These are phyloP conservation scores for Cladophialophora yegresii DNA, from an alignment of 2,329 filamentous ascomycete species.

Conservation along the genomic window DNA sequence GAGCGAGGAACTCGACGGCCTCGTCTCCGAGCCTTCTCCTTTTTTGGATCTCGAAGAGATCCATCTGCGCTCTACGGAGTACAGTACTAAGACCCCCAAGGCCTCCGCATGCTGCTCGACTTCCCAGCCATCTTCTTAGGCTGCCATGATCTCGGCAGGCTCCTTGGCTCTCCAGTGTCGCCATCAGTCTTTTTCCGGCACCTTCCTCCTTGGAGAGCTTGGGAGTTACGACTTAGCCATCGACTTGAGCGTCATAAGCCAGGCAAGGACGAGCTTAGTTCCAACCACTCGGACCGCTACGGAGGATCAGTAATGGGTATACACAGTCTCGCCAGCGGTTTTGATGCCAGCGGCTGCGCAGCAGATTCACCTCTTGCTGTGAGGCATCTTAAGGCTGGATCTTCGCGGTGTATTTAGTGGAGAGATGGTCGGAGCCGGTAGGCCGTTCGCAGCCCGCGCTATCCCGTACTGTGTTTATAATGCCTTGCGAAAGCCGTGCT, in stretches of 20 bases:
- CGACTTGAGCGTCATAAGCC: neutral
- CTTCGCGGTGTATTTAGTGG: neutral
- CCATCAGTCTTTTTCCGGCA: neutral
- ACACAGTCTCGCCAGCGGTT: neutral
- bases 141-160: neutral
- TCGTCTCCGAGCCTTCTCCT: neutral
- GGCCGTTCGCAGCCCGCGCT: neutral
- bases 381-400: neutral
- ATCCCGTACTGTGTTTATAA: too few relatives aligned
- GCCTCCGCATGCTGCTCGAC: constrained; percentile 11
- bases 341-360: neutral
- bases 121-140: constrained; percentile 8
- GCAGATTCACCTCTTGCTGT: too few relatives aligned
- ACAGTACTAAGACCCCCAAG: constrained; percentile 3
- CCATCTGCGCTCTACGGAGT: neutral
- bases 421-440: neutral
- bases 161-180: neutral
- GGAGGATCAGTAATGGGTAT: neutral
- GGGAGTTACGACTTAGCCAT: neutral
- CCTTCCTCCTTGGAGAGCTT: neutral
- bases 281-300: neutral
- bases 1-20: neutral
- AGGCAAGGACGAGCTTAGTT: neutral
- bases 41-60: neutral
- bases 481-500: neutral